Base-by-base conservation (phyloP, 179 eudicot species). In the Spinacia oleracea region DNA sequence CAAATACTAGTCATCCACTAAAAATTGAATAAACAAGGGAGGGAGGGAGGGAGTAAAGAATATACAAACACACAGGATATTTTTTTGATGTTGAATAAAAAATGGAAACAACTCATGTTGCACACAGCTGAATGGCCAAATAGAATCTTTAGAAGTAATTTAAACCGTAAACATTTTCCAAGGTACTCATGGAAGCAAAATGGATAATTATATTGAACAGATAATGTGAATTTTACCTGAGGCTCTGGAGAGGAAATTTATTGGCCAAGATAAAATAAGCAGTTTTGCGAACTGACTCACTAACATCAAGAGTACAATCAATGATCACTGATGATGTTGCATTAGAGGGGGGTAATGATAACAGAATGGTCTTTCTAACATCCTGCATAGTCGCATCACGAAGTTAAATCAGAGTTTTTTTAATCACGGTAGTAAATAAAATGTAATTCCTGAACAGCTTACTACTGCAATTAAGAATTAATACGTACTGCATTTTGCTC, bases 231-330 rank as follows among this genome's bases (percentile, higher is more conserved):
- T 51, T 53, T 73, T 82, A 96, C 99, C 99, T 96, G 73, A 96
- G 96, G 85, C 91, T 94, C 83, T 96, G 99, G 79, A 96, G 91
- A 56, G 99, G 98, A 77, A 92, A 96, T 84, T 94, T 96, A 84
- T 87, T 86, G 55, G 97, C 97, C 79, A 96, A 84, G 53, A 96
- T 97, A 87, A 84, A 85, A 82, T 90, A 96, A 31, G 99, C 93
- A 79, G 96, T 87, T 86, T 90, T 96, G 16, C 99, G 96, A 27
- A 94, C 99, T 66, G 93, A 88, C 75, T 96, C 99, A 23, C 88
- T 91, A 75, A 92, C 96, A 86, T 96, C 99, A 83, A 92, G 88
- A 23, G 97, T 96, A 86, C 96, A 89, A 58, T 89, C 86, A 75
- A 94, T 88, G 50, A 96, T 87, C 65, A 84, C 89, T 25, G 89